Base-by-base conservation (phyloP, 1,139 yeast species). In the Yamadazyma conglobata region DNA sequence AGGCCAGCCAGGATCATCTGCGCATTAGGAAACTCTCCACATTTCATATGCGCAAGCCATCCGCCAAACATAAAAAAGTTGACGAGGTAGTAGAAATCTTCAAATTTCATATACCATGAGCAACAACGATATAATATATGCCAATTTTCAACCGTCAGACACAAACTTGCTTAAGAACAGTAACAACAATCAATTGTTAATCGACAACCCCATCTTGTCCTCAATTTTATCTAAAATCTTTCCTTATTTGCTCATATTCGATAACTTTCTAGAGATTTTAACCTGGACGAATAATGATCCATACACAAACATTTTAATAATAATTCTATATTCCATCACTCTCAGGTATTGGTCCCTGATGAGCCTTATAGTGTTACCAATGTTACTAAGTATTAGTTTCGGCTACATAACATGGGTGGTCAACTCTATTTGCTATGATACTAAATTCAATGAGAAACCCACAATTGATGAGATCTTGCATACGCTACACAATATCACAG, bases 231-330 rank as follows among this genome's bases (percentile, higher is more conserved):
- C 72, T 19, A 60, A 65, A 30, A 59, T 70, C 19, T 73, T 71
- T 38, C 79, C 80, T 0, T 58, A 68, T 39, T 53, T 75, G 25
- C 46, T 72, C 13, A 44, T 73, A 15, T 50, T 65, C 26, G 79
- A 75, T 46, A 55, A 60, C 26, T 37, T 65, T 6, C 50, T 75
- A 17, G 73, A 70, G 27, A 49, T 70, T 6, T 41, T 72, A 12
- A 73, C 79, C 1, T 75, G 81, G 81, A 73, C 80, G 3, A 71
- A 73, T 39, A 69, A 63, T 2, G 73, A 73, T 34, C 71, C 67
- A 5, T 72, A 69, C 42, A 60, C 62, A 37, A 74, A 73, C 42
- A 62, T 71, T 35, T 47, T 73, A n/a, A 29, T 67, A 4, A 56
- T 73, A 29, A 64, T 65, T 4, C 35, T 48, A 0, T 70, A 66